These are phyloP conservation scores for Spatholobus suberectus DNA, from an alignment of 306 rosid species.

Conservation along the genomic window DNA sequence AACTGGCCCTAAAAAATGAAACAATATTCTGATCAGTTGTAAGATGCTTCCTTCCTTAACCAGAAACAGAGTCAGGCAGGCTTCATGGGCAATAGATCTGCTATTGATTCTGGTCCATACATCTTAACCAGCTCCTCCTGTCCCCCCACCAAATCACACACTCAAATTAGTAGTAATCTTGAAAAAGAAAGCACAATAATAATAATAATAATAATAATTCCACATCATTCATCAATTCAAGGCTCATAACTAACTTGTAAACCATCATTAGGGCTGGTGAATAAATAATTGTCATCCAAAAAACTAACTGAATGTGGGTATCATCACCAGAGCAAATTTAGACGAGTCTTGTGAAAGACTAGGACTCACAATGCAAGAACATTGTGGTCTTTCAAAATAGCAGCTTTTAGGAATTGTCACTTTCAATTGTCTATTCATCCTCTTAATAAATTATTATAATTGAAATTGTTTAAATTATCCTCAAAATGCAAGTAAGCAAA, in stretches of 20 bases:
- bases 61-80: neutral
- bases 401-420: neutral
- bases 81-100: constrained; percentile 47
- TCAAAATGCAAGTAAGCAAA: neutral
- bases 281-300: neutral
- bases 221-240: neutral
- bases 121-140: constrained; percentile 54
- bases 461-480: constrained; percentile 2
- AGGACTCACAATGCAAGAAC: neutral
- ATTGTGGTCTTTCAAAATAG: neutral
- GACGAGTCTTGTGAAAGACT: neutral
- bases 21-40: neutral
- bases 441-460: neutral
- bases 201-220: neutral
- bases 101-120: constrained; percentile 53
- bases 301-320: neutral
- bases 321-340: constrained; percentile 4
- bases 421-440: neutral
- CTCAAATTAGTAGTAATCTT: constrained; percentile 18
- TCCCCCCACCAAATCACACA: constrained; percentile 39
- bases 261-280: neutral
- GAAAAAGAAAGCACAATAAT: neutral
- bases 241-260: neutral
- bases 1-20: neutral
- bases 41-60: neutral